These are phyloP conservation scores for Euphrasia arctica DNA, from an alignment of 305 asterid genomes.

Conservation along the genomic window DNA sequence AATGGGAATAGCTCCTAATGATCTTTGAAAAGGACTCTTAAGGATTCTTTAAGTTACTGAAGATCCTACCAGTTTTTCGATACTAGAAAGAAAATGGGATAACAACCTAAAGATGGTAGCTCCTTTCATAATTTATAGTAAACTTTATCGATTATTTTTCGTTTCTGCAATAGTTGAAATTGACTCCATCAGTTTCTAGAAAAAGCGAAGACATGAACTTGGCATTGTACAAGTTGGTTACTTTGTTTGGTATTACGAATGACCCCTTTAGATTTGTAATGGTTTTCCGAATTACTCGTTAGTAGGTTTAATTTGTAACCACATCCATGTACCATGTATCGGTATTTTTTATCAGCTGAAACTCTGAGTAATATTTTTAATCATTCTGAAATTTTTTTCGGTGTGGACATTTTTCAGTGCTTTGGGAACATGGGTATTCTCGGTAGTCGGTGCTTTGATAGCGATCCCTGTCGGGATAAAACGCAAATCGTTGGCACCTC, in stretches of 20 bases:
- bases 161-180: not conserved
- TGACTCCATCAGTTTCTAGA: not conserved
- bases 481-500: conserved; percentile 78
- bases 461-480: conserved; percentile 90
- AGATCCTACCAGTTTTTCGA: not conserved
- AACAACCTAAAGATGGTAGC: not conserved
- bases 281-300: not conserved
- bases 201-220: not conserved
- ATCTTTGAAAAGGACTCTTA: too few species aligned
- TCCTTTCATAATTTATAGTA: not conserved
- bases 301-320: not conserved
- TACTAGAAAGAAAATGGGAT: not conserved
- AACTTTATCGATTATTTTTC: not conserved
- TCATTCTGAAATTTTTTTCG: not conserved
- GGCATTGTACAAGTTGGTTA: not conserved
- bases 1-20: too few species aligned
- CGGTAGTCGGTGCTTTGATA: conserved; percentile 77
- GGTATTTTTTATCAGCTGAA: not conserved
- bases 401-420: conserved; percentile 47
- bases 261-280: not conserved
- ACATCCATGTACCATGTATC: too few species aligned
- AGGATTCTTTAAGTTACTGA: too few species aligned
- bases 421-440: conserved; percentile 90
- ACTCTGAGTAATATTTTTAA: not conserved
- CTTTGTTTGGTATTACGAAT: not conserved